Conservation (phyloP, 2,329 filamentous ascomycete genomes). For the Thyridium curvatum region DNA sequence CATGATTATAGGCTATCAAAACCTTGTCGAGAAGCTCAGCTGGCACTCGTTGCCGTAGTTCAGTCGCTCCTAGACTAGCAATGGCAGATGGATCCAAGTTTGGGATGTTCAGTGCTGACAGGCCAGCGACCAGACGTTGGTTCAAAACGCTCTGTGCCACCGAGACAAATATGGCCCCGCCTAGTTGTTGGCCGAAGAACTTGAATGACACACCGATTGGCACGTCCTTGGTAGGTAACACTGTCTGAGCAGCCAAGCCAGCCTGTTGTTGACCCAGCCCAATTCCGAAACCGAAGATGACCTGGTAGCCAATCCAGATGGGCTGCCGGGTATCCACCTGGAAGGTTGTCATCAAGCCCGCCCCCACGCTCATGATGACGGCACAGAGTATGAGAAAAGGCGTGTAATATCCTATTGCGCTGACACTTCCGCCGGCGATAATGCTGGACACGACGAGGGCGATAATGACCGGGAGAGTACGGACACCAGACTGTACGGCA, state of each 20-base stretch:
- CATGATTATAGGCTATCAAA: constrained; percentile 47
- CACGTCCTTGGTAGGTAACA: constrained; percentile 18
- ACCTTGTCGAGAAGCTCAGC: constrained; percentile 7
- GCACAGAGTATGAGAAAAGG: constrained; percentile 19
- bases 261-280: constrained; percentile 31
- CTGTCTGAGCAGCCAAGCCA: constrained; percentile 30
- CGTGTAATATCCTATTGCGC: constrained; percentile 32
- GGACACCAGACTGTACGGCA: constrained; percentile 30
- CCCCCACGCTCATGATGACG: constrained; percentile 21
- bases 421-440: constrained; percentile 20
- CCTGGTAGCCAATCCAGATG: constrained; percentile 28
- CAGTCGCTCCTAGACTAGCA: not conserved
- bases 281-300: constrained; percentile 30
- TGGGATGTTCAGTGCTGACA: constrained; percentile 11
- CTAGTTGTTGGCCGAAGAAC: constrained; percentile 32
- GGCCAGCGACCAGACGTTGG: constrained; percentile 23
- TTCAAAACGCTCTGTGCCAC: constrained; percentile 32
- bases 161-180: constrained; percentile 31
- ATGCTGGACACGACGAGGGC: constrained; percentile 20
- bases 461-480: constrained; percentile 25
- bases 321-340: constrained; percentile 15
- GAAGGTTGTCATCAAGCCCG: constrained; percentile 30
- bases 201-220: constrained; percentile 26
- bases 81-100: not conserved
- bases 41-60: not conserved